Evolutionary conservation across 2,329 filamentous ascomycete species (phyloP).

Genomic region (Ceratocystis smalleyi): DNA sequence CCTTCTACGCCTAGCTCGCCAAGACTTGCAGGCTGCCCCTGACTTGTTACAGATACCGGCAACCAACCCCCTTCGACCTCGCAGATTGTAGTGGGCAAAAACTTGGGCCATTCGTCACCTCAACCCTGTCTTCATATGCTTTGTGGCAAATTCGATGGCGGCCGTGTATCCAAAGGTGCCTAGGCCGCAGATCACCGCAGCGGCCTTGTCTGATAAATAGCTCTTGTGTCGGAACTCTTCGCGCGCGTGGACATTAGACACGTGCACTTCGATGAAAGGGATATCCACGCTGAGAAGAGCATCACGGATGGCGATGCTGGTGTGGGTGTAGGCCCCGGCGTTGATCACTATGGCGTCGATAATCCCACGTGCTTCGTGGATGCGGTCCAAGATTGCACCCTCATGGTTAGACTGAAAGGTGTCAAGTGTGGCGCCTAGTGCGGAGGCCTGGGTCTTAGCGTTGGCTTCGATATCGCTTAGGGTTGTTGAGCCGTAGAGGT

Average conservation of each 20-base stretch:
- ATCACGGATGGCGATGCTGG: slow-evolving; percentile 60
- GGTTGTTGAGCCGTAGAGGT: slow-evolving; percentile 56
- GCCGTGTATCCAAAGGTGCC: slow-evolving; percentile 46
- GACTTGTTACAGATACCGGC: slow-evolving; percentile 6
- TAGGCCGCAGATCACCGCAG: slow-evolving; percentile 56
- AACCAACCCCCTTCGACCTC: background rate
- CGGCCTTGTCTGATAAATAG: slow-evolving; percentile 61
- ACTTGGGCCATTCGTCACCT: background rate
- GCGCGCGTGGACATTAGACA: slow-evolving; percentile 57
- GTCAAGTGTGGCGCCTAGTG: slow-evolving; percentile 34
- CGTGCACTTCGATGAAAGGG: slow-evolving; percentile 64
- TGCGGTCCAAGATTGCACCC: slow-evolving; percentile 56
- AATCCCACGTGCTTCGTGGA: slow-evolving; percentile 46
- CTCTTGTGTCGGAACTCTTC: slow-evolving; percentile 55
- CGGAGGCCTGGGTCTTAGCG: slow-evolving; percentile 34
- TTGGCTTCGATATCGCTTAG: slow-evolving; percentile 43
- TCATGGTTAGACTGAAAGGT: slow-evolving; percentile 67
- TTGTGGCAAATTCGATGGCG: slow-evolving; percentile 38
- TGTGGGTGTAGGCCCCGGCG: slow-evolving; percentile 60
- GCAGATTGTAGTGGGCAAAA: slow-evolving; percentile 16
- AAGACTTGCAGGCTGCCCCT: background rate
- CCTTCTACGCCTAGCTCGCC: background rate
- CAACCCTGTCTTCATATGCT: slow-evolving; percentile 31
- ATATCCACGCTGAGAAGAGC: slow-evolving; percentile 52
- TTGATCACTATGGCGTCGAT: slow-evolving; percentile 60